Percentiles rank a stretch among this genome's conserved stretches.
These are phyloP conservation scores for Schizophyllum amplum DNA, from an alignment of 1,284 basidiomycete species.

Conservation along the genomic window DNA sequence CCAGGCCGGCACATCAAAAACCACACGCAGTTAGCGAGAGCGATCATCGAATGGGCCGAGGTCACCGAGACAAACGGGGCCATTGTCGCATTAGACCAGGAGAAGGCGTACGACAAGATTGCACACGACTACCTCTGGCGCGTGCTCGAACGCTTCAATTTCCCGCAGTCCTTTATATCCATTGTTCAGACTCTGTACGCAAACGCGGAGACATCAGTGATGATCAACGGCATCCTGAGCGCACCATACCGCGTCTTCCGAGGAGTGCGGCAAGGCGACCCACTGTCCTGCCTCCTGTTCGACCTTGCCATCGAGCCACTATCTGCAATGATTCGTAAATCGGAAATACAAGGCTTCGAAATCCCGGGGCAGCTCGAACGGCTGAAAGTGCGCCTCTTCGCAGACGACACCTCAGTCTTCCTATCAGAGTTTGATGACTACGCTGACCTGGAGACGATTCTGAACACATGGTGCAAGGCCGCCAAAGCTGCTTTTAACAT, in stretches of 20 bases:
- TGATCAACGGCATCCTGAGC: conserved; percentile 6
- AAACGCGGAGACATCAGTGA: conserved; percentile 3
- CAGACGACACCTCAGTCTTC: conserved; percentile 10
- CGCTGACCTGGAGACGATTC: conserved; percentile 4
- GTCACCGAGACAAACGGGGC: conserved; percentile 4
- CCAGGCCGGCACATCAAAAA: conserved; percentile 4
- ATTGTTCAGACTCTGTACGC: conserved; percentile 2
- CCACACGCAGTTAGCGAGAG: conserved; percentile 4
- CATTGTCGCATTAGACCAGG: conserved; percentile 6
- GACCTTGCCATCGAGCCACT: conserved; percentile 6
- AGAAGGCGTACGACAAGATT: conserved; percentile 6
- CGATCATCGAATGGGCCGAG: conserved; percentile 4
- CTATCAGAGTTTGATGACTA: conserved; percentile 8
- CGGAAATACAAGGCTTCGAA: conserved; percentile 12
- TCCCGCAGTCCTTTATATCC: not conserved
- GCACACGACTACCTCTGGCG: conserved; percentile 5
- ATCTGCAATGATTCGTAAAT: conserved; percentile 11
- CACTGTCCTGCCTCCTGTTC: conserved; percentile 5
- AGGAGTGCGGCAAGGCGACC: conserved; percentile 6
- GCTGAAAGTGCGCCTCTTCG: conserved; percentile 8
- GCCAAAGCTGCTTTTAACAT: conserved; percentile 8
- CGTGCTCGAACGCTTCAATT: not conserved
- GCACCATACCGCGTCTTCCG: conserved; percentile 1
- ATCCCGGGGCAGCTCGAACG: conserved; percentile 10
- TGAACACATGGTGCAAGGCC: conserved; percentile 15